Base-by-base conservation (phyloP, 2,329 filamentous ascomycete genomes). In the Juglanconis oblonga region DNA sequence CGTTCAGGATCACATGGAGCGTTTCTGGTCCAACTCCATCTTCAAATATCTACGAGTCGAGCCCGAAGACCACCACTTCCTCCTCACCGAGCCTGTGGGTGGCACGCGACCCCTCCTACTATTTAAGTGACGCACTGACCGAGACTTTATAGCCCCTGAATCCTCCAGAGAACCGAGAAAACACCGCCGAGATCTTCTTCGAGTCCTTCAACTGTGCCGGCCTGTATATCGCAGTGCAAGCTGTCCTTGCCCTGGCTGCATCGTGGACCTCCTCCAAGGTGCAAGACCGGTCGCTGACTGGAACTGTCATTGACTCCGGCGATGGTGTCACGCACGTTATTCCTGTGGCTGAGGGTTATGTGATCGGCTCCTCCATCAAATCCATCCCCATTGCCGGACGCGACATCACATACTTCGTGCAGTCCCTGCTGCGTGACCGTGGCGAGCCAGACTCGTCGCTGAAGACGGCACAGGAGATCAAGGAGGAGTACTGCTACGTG, bases 1-100 rank as follows among this genome's bases (percentile, higher is more conserved):
- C 57, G 62, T 13, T 5, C 67, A 95, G 91, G 95, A 99, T 77
- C 91, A 97, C 71, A 99, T 99, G 95, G 95, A 99, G 77, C 89
- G 95, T 65, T 99, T 98, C 80, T 99, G 95, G 95, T 98, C 96
- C 67, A 98, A 98, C 80, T 99, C 95, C 65, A 99, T 99, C 79
- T 99, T 99, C 86, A 99, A 99, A 76, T 99, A 99, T 73, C 85
- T 99, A 56, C 87, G 95, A 69, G 95, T 99, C 67, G 95, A 99
- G 78, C 95, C 95, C 35, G 95, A 99, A 79, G 95, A 99, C 74
- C 95, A 99, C 77, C 93, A 97, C 81, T 99, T 99, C 77, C 87
- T 99, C 64, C 87, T 99, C 62, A 99, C 95, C 63, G 95, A 99
- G 75, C 95, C 95, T 62, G 93, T 97, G 84, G 73, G 87, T 67